Base-by-base conservation (phyloP, 257 asterid species). In the Knoxia roxburghii region DNA sequence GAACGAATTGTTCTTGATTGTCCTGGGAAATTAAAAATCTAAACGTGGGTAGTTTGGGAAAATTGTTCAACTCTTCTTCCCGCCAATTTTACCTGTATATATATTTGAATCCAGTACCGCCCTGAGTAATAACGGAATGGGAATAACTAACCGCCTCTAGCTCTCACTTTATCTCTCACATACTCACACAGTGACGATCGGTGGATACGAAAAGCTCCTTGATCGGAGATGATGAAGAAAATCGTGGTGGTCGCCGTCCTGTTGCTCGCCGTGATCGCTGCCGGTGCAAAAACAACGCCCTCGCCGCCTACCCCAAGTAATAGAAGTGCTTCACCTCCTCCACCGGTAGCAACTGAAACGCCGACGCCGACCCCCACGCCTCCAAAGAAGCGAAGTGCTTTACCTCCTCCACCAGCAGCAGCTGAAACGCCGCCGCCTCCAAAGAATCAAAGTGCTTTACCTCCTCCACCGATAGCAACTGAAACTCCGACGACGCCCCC, bases 191-290 rank as follows among this genome's bases (percentile, higher is more conserved):
- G 46, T 14, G 21, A 81, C 3, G 46, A 37, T 32, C 45, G 20
- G 46, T 0, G 27, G 45, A 33, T 35, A 24, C 59, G 27, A 12
- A 17, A 18, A 7, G 10, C 65, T 53, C 29, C 53, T 20, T 17
- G 50, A 2, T n/a, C 49, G 2, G 83, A 52, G 49, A 67, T 67
- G 71, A 11, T 39, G 51, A 23, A 21, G 39, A 9, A 52, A 13
- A 48, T 65, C 60, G 29, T 49, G 50, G 37, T 60, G 30, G 15
- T 41, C 65, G 27, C 49, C 49, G 30, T 37, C 30, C 65, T 60
- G 12, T 30, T 60, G 12, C 24, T 60, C 49, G 65, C 82, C 85
- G 76, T 80, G 83, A 61, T 79, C 81, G 66, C 17, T 27, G 50
- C 69, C 17, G 65, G 49, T 2, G 43, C 65, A 7, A 59, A 18